Conservation (phyloP, 306 rosid genomes). For the Cicer chorassanicum region DNA sequence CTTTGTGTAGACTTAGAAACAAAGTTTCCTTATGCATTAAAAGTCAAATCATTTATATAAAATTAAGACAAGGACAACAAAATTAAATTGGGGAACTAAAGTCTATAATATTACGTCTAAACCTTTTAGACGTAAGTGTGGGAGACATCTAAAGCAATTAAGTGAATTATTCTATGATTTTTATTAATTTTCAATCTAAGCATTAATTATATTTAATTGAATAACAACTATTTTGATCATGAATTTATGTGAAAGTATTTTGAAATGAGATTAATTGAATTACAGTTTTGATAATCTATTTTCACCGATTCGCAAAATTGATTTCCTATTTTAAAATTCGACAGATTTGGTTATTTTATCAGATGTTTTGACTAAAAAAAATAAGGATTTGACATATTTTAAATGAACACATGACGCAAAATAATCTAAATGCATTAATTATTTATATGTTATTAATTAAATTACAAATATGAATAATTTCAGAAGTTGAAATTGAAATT, state of each 20-base stretch:
- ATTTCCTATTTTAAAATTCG: no score
- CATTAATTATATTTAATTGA: slow-evolving; percentile 26
- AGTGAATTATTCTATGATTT: slow-evolving; percentile 23
- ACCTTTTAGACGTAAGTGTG: slow-evolving; percentile 29
- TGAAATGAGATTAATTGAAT: slow-evolving; percentile 1
- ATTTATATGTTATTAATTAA: no score
- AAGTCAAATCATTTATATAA: slow-evolving; percentile 50
- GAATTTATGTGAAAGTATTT: slow-evolving; percentile 39
- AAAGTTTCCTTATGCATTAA: slow-evolving; percentile 53
- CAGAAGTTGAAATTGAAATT: no score
- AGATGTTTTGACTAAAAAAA: no score
- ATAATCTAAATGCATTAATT: no score
- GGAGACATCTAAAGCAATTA: slow-evolving; percentile 11
- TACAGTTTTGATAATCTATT: no score
- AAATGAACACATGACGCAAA: no score
- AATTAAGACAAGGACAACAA: slow-evolving; percentile 41
- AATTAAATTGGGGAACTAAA: background rate
- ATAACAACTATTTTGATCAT: background rate
- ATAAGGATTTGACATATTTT: no score
- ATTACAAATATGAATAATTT: no score
- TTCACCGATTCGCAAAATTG: no score
- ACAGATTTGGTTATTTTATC: no score
- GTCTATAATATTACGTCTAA: background rate
- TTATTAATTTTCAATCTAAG: slow-evolving; percentile 7
- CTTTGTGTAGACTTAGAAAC: slow-evolving; percentile 7